Base-by-base conservation (phyloP, 1,139 yeast species). In the Taiozyma sp. region DNA sequence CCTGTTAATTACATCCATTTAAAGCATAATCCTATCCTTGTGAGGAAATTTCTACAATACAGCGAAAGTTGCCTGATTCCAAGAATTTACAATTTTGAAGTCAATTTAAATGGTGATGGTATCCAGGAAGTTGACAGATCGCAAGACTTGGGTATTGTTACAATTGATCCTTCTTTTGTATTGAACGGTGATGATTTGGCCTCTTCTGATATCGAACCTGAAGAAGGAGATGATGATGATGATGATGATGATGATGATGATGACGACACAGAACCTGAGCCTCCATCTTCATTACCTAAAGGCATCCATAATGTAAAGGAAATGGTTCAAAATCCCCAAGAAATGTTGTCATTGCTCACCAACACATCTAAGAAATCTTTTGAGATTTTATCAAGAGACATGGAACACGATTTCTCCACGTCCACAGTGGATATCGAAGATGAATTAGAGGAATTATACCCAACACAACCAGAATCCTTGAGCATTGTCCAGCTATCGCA, bases 371-470 rank as follows among this genome's bases (percentile, higher is more conserved):
- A 10, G 23, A 38, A 22, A 38, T 38, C 41, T 19, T 38, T 38
- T 38, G 41, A 38, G 14, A 30, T n/a, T 43, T 34, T n/a, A 41
- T 39, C 30, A 10, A 39, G 8, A 36, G 48, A 22, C 44, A 49
- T 34, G 51, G 44, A 19, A 44, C 40, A 7, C 14, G 41, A 38
- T 19, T 8, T 38, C 19, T 38, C 41, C 13, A 38, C 41, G 4
- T 38, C 41, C 3, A 38, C 41, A 4, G 51, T 54, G 16, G 64
- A 61, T 32, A 56, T 60, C 19, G 59, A 55, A 1, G 57, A 59
- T 43, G 65, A 62, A 45, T 28, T 60, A n/a, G 62, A 59, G 38
- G 65, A 62, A 28, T 47, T 62, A 19, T 62, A 57, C 34, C 65
- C 65, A 7, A 55, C 65, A 8, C 65, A 62, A 43, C 64, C 62